Evolutionary conservation across 768 basidiomycete genomes (phyloP).

Genomic region (Naganishia randhawae): DNA sequence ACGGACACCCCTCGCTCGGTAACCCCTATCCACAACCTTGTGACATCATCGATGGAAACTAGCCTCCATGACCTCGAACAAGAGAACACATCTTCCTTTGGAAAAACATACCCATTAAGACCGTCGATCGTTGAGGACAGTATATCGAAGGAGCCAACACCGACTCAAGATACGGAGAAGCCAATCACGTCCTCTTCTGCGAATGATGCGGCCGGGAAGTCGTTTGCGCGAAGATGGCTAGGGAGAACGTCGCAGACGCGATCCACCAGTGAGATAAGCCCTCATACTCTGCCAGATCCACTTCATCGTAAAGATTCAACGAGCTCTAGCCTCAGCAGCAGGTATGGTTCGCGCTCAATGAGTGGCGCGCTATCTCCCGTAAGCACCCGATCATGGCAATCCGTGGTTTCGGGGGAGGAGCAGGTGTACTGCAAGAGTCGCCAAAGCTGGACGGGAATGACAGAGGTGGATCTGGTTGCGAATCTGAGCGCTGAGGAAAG

Average conservation of each 20-base stretch:
- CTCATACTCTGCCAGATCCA: neutral
- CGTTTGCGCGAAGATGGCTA: neutral
- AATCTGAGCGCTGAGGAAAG: constrained; percentile 90
- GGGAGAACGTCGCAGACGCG: neutral
- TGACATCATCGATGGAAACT: neutral
- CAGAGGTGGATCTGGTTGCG: constrained; percentile 87
- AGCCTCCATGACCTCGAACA: neutral
- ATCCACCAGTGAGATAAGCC: neutral
- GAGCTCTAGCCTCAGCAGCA: neutral
- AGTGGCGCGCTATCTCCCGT: constrained; percentile 9
- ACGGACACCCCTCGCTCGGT: neutral
- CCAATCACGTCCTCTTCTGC: neutral
- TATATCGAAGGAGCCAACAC: neutral
- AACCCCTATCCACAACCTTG: neutral
- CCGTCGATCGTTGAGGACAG: neutral
- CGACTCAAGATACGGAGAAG: neutral
- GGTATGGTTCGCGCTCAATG: constrained; percentile 31
- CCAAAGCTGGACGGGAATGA: constrained; percentile 78
- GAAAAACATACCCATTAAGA: no score
- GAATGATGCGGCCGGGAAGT: neutral
- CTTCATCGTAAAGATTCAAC: constrained; percentile 4
- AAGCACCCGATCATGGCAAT: neutral
- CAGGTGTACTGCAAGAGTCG: constrained; percentile 27
- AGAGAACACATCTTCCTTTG: neutral
- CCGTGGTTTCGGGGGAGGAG: neutral